These are phyloP conservation scores for Xylariaceae sp. DNA, from an alignment of 2,329 filamentous ascomycete genomes.

Conservation along the genomic window DNA sequence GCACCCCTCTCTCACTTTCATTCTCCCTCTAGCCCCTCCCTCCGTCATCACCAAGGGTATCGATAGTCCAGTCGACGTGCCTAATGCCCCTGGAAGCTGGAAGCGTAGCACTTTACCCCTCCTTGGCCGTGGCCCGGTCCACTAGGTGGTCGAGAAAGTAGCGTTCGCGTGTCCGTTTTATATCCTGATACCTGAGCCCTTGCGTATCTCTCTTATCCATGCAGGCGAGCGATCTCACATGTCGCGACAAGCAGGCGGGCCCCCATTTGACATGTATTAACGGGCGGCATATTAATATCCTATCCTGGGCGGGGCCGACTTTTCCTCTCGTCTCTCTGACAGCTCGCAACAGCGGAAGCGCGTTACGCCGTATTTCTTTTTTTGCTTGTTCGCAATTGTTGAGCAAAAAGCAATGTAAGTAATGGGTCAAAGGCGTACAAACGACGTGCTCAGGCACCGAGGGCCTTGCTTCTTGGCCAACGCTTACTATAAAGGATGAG, in stretches of 20 bases:
- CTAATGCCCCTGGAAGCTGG: neutral
- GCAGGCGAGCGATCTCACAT: constrained; percentile 1
- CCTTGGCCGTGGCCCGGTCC: neutral
- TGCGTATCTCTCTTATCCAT: neutral
- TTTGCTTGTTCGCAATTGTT: no score
- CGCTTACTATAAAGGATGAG: neutral
- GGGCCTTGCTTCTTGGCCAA: no score
- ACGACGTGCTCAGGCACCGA: no score
- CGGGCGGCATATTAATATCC: no score
- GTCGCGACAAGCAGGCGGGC: neutral
- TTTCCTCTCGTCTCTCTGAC: no score
- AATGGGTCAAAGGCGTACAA: no score
- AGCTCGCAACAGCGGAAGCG: neutral
- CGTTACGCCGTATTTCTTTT: neutral
- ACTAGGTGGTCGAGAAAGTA: neutral
- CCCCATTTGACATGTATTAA: no score
- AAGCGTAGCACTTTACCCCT: neutral
- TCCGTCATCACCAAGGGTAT: neutral
- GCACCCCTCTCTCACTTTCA: neutral
- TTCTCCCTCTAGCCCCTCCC: neutral
- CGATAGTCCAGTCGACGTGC: neutral
- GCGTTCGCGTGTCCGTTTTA: neutral
- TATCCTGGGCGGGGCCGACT: no score
- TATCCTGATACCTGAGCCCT: neutral
- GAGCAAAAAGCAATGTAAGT: no score